Evolutionary conservation across 2,329 filamentous ascomycete genomes (phyloP), one percentile per base, ranked within the genome.

Genomic region (Rugonectria rugulosa): DNA sequence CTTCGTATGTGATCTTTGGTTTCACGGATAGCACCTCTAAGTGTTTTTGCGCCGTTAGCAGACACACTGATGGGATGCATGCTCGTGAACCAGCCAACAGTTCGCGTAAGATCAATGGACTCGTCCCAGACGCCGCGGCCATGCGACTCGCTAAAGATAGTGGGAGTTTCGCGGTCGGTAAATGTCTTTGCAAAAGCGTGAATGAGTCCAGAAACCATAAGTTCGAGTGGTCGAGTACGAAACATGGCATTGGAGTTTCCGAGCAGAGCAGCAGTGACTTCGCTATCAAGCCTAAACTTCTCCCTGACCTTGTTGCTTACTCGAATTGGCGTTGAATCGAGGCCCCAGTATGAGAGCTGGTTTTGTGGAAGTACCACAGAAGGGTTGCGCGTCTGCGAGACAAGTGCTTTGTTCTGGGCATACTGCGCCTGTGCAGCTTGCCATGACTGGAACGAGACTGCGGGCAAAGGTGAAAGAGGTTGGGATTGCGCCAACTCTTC

Each of bases 21-120:
- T 11, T 27, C 24, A 20, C 36, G 19, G 19, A 40, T 24, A 14
- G 21, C 21, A 2, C 17, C 36, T 6, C 23, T 20, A 2, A 40
- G 2, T 3, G 21, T 27, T 27, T 27, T 27, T 27, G 24, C 24
- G 11, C 24, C 24, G 11, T 27, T 27, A 27, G 24, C 24, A 6
- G 24, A 27, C 6, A 27, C 24, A 7, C 23, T 17, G 6, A 40
- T 12, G 11, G 36, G 36, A 20, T 20, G 23, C 29, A 56, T 38
- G 4, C 24, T 51, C 1, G 77, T 78, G 58, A 79, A 79, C 76
- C 76, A 79, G 2, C 77, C 77, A 2, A 78, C 72, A 0, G 75
- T 78, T 6, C 65, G 55, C 0, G 75, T 73, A 3, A 76, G 60
- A 46, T 79, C 72, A 3, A 75, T 55, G 0, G 42, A 20, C 2